Percentiles rank a stretch among this genome's conserved stretches.
Conservation (phyloP, 345 rosid species). For the Clausena lansium region DNA sequence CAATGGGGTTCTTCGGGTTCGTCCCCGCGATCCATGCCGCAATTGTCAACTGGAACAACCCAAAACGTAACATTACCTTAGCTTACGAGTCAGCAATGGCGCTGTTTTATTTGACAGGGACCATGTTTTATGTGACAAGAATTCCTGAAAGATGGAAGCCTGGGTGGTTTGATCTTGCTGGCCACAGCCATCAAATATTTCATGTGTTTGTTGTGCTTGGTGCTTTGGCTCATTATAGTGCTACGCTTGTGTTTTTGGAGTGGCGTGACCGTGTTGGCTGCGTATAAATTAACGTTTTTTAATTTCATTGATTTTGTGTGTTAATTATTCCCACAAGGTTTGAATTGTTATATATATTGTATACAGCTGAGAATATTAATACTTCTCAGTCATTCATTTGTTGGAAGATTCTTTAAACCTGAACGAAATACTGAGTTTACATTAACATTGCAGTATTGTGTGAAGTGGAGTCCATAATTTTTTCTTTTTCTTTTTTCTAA, state of each 20-base stretch:
- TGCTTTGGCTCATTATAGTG: conserved; percentile 88
- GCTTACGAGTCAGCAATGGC: conserved; percentile 78
- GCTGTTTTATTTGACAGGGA: conserved; percentile 66
- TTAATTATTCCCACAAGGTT: neutral
- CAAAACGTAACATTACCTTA: conserved; percentile 51
- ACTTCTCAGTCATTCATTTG: neutral
- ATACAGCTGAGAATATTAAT: neutral
- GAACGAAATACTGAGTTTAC: neutral
- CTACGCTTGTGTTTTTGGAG: conserved; percentile 70
- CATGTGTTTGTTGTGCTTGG: conserved; percentile 86
- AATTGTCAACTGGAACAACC: conserved; percentile 73
- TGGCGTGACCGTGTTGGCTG: conserved; percentile 72
- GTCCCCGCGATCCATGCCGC: conserved; percentile 65
- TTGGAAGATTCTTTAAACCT: neutral
- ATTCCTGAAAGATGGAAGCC: conserved; percentile 82
- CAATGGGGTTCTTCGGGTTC: conserved; percentile 80
- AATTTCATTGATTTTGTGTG: neutral
- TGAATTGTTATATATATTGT: neutral
- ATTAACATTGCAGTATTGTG: too few relatives aligned
- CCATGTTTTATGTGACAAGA: conserved; percentile 63
- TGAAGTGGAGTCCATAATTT: too few relatives aligned
- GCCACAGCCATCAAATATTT: conserved; percentile 91
- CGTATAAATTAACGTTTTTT: neutral
- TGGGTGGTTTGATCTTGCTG: conserved; percentile 80
- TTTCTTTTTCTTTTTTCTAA: too few relatives aligned